Base-by-base conservation (phyloP, 148 eudicot genomes). In the Gaultheria prostrata region DNA sequence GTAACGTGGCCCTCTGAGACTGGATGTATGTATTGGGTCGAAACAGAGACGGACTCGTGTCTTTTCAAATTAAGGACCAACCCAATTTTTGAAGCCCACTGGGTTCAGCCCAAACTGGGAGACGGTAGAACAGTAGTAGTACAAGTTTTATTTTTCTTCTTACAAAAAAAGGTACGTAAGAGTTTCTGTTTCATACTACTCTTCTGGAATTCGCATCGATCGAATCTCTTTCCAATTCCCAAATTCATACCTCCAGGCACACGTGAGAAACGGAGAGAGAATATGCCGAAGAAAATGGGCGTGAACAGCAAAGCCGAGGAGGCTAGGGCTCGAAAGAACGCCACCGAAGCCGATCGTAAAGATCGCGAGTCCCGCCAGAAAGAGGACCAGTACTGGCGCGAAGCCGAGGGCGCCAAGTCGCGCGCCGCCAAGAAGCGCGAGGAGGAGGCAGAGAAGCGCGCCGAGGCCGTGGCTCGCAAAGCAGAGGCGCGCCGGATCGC, bases 261-360 rank as follows among this genome's bases (percentile, higher is more conserved):
- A 3, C 26, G 11, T 7, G 7, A 3, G 51, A 49, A 11, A 49
- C n/a, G n/a, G 51, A 28, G 54, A 57, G 46, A 70, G 45, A 88
- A 70, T 80, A 93, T 92, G 95, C 95, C 98, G 94, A 96, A 96
- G 89, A 96, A 96, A 82, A 89, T 94, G 95, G 99, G 98, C 49
- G 93, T 91, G 15, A 96, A 96, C 92, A 91, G 93, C 85, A 96
- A 96, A 82, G 97, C 99, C 56, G 99, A 96, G 83, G 98, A 88
- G 46, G 95, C 99, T 3, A 86, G 92, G 82, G 89, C 86, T 17
- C 90, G 99, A 18, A 94, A 90, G 80, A 88, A 73, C 83, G 91
- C 93, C 33, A 80, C 89, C 46, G 98, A 94, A 82, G 43, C 90
- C 45, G 99, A 96, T 63, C 91, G 92, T 33, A 92, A 92, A 49